Conservation (phyloP, 805 yeast genomes). For the Pichia exigua region DNA sequence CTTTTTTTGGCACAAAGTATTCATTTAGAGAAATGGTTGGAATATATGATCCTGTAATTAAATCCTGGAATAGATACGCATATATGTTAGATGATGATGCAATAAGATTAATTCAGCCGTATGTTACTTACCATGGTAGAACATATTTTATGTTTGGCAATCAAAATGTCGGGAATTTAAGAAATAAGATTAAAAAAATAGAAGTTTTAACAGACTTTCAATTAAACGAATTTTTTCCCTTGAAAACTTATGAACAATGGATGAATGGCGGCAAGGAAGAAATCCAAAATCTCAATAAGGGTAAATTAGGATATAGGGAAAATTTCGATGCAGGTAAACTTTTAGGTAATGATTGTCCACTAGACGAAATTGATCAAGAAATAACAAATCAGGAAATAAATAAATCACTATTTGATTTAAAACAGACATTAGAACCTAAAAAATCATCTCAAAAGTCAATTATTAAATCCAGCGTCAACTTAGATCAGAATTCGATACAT, state of each 20-base stretch:
- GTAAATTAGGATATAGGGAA: slow-evolving; percentile 27
- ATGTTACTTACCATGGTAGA: slow-evolving; percentile 6
- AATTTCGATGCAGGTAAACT: slow-evolving; percentile 26
- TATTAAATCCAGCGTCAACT: no score
- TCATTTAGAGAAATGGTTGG: slow-evolving; percentile 52
- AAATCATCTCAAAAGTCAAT: background rate
- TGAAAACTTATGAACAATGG: slow-evolving; percentile 52
- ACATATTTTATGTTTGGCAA: slow-evolving; percentile 7
- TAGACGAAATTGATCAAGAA: background rate
- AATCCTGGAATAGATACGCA: slow-evolving; percentile 12
- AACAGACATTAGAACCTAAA: background rate
- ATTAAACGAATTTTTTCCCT: slow-evolving; percentile 55
- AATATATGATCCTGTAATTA: slow-evolving; percentile 32
- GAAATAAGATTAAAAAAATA: slow-evolving; percentile 39
- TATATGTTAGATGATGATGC: slow-evolving; percentile 4
- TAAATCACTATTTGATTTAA: background rate
- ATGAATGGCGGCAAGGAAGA: slow-evolving; percentile 51
- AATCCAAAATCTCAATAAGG: slow-evolving; percentile 37
- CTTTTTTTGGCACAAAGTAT: slow-evolving; percentile 55
- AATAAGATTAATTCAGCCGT: slow-evolving; percentile 5
- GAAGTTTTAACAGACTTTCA: slow-evolving; percentile 37
- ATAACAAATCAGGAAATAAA: background rate
- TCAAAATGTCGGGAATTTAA: slow-evolving; percentile 2
- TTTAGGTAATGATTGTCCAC: background rate
- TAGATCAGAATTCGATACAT: background rate